A percentile compares a stretch with the other conserved stretches of the same genome.
Evolutionary conservation across 2,329 filamentous ascomycete genomes (phyloP).

Genomic region (Grosmannia huntii): DNA sequence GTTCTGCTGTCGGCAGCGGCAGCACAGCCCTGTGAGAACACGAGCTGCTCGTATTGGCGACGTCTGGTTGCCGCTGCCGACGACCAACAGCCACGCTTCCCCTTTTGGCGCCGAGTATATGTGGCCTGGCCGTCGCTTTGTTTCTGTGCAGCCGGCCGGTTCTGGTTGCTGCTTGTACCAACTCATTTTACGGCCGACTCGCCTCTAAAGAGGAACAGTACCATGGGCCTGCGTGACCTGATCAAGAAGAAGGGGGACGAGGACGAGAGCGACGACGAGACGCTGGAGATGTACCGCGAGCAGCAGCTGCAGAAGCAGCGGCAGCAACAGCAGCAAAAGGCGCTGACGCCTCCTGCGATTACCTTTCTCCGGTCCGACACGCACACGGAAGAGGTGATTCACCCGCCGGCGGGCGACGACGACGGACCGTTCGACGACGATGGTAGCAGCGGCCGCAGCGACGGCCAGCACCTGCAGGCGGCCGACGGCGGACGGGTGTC

Average conservation of each 20-base stretch:
- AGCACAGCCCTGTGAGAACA: too few species aligned
- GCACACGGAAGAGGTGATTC: conserved; percentile 62
- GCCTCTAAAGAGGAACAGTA: too few species aligned
- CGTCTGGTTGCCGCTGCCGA: too few species aligned
- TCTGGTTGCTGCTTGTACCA: background rate
- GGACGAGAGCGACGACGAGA: background rate
- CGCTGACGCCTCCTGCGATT: conserved; percentile 49
- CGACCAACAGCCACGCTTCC: too few species aligned
- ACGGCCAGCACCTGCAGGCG: conserved; percentile 13
- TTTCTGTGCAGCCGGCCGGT: too few species aligned
- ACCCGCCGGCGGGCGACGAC: conserved; percentile 38
- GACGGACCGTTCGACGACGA: conserved; percentile 2
- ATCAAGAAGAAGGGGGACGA: conserved; percentile 4
- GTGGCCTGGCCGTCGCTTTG: too few species aligned
- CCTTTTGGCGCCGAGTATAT: too few species aligned
- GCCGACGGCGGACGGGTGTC: conserved; percentile 15
- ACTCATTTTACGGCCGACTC: too few species aligned
- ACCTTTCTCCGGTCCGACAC: conserved; percentile 80
- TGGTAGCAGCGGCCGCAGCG: conserved; percentile 10
- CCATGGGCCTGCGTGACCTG: conserved; percentile 8
- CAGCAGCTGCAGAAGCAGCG: background rate
- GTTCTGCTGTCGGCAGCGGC: too few species aligned
- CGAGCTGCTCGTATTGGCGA: too few species aligned
- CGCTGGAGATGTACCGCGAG: background rate
- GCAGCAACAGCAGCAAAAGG: conserved; percentile 15